Base-by-base conservation (phyloP, 1,284 basidiomycete genomes). In the Cryptococcus jaspeensis region DNA sequence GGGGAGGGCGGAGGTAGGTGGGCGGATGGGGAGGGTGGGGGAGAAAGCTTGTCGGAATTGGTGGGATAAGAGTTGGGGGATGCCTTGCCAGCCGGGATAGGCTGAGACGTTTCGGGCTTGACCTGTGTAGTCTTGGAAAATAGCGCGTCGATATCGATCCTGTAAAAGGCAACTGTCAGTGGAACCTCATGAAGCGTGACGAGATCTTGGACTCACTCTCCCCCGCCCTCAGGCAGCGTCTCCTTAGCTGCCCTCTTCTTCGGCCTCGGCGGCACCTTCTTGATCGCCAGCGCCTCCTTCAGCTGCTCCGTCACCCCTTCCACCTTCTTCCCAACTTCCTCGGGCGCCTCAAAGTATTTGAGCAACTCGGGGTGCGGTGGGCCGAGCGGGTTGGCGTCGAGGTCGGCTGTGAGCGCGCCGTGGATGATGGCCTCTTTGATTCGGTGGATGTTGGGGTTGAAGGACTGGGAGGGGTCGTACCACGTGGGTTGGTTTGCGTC, bases 371-470 rank as follows among this genome's bases (percentile, higher is more conserved):
- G 87, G 73, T 95, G 91, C 0, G 92, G 90, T 0, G 88, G 88
- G 0, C 89, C 87, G 1, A 96, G 80, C 0, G 90, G 89, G 53
- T 89, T 81, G 2, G 79, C 80, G n/a, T 81, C 77, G 9, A 93
- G 79, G 67, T 94, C 88, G 1, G 84, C 78, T 7, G 88, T 86
- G 12, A 90, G 81, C 0, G 90, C 89, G 51, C 86, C 85, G 68
- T 94, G 92, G 73, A 93, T 89, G 63, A 94, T 85, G 3, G 93
- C 93, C 78, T 96, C 91, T 71, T 95, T 95, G 53, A 87, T 83
- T 39, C 92, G 87, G 70, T 98, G 94, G 32, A 96, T 83, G 5
- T 89, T 85, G 0, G 95, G 93, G 66, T 95, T 96, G 76, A 85
- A 95, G 0, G 90, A 90, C 2, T 86, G 78, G 1, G 82, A 78